Evolutionary conservation across 202 grass and related monocot genomes (phyloP).

Genomic region (Zoysia matrella): DNA sequence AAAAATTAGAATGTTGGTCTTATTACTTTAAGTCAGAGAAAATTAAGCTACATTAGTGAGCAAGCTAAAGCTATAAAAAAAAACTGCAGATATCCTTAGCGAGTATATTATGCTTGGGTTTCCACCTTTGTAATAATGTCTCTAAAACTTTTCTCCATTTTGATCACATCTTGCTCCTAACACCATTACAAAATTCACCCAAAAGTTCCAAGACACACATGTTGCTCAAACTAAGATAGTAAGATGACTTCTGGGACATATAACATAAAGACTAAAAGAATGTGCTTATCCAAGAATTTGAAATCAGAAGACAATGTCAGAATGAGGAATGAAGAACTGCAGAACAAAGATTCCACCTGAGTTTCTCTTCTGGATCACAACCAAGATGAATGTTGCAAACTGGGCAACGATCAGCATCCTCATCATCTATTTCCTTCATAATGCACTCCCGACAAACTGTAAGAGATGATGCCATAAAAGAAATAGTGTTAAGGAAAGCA

Average conservation of each 20-base stretch:
- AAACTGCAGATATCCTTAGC: neutral
- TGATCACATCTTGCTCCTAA: conserved; percentile 2
- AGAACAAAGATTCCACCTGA: conserved; percentile 60
- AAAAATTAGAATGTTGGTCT: neutral
- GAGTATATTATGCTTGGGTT: conserved; percentile 4
- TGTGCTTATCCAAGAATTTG: neutral
- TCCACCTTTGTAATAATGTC: neutral
- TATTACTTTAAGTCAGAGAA: neutral
- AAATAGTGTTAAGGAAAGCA: conserved; percentile 18
- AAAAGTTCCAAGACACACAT: neutral
- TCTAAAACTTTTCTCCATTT: conserved; percentile 6
- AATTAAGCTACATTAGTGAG: conserved; percentile 1
- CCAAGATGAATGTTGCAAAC: conserved; percentile 81
- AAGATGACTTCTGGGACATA: neutral
- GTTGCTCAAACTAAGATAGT: neutral
- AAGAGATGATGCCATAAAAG: conserved; percentile 26
- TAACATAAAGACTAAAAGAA: neutral
- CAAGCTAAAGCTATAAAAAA: neutral
- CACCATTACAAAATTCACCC: neutral
- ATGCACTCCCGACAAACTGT: conserved; percentile 94
- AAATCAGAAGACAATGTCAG: conserved; percentile 9
- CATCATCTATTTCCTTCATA: conserved; percentile 80
- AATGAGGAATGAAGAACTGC: conserved; percentile 1
- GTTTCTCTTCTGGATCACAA: conserved; percentile 77
- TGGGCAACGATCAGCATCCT: conserved; percentile 77